Evolutionary conservation across 2,329 filamentous ascomycete genomes (phyloP), one percentile per base, ranked within the genome.

Genomic region (Sclerotinia trifoliorum): DNA sequence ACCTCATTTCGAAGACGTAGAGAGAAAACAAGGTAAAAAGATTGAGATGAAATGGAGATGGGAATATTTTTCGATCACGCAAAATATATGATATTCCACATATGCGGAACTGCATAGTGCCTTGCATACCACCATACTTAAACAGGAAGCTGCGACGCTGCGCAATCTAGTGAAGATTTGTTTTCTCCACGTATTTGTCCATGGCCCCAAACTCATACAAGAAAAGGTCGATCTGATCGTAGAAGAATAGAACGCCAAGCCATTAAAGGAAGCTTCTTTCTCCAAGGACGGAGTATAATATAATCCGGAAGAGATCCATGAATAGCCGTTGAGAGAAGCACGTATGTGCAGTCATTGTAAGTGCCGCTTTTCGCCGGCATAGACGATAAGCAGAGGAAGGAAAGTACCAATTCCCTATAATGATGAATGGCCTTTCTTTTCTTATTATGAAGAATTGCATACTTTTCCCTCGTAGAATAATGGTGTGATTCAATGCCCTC

Each of bases 121-220:
- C 44, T 66, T 66, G 54, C 64, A 60, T 66, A 3, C 21, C 21
- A 35, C 65, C 48, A 52, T 66, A 61, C 65, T 66, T 15, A 60
- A 66, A 52, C 54, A 66, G 65, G 65, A 48, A 66, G 65, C 39
- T 66, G 65, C 44, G 55, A 61, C 48, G 58, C 15, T 24, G 13
- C 49, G 26, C 26, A 26, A 19, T 61, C 19, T 17, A 48, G 7
- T 46, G 35, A 62, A 62, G 44, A 35, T 29, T 8, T 62, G 44
- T 21, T 35, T 62, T 62, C 44, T 49, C 44, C 58, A 49, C 58
- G 29, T 35, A 61, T 49, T 49, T 49, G 44, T 61, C 49, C 44
- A 61, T 61, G 11, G 35, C 21, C 17, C 29, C 24, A 44, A 29
- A 8, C 19, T 48, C 26, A 61, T 61, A 17, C 24, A 39, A n/a